Evolutionary conservation across 192 early-diverging fungal genomes (phyloP), one percentile per base, ranked within the genome.

Genomic region (Rhizophagus prolifer): DNA sequence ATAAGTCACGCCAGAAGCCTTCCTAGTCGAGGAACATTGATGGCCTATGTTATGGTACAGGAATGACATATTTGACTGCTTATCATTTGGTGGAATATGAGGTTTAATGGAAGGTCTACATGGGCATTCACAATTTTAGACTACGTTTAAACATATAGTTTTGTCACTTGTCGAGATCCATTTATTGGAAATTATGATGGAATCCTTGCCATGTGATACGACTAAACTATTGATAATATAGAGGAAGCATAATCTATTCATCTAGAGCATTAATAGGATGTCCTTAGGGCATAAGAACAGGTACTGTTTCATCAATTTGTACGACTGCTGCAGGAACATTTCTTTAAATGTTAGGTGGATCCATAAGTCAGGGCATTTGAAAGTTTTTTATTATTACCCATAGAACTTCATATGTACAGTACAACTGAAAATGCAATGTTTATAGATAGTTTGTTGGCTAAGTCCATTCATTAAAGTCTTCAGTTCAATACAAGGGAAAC

Each of bases 21-120:
- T 70, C 90, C 93, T 63, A 90, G 88, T 81, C 88, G 93, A 79
- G 90, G 92, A 54, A 90, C 90, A 88, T 86, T 88, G 93, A 95
- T 77, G 92, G 93, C 83, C 86, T 95, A 16, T 92, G 91, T 85
- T 95, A 95, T 82, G 92, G 92, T 54, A 93, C 92, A 8, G 92
- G 93, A 16, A 88, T 90, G 6, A 88, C 91, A 79, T 95, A 95
- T 79, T 83, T 95, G 73, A 88, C 54, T 91, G 91, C 58, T 81
- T 95, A 79, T 81, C 86, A 25, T 80, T 88, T 54, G 93, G 92
- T 79, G 93, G 93, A 66, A 85, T 85, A 5, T 91, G 86, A 85
- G 92, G 93, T 72, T 81, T 95, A 75, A 82, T 90, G 38, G 91
- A 95, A 81, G 93, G 92, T 81, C 79, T 93, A 71, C 87, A 85